phyloP scores from a whole-genome alignment of 225 moss, liverwort and hornwort genomes.

The Asterella californica region DNA sequence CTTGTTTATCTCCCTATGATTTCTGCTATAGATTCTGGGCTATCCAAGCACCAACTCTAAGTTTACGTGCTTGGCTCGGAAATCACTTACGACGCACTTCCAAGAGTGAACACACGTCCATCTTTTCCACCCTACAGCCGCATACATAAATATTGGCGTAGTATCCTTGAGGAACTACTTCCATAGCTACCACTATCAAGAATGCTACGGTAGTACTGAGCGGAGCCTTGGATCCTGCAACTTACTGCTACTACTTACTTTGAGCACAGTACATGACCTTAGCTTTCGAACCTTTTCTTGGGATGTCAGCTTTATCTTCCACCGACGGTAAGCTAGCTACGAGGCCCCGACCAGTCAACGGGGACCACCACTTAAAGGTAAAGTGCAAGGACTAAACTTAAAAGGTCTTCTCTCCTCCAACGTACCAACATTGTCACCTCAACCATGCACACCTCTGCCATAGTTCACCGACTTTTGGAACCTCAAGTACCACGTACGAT shows the following conservation, averaged over 20 bases:
- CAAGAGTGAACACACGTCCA: neutral
- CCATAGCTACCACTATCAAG: neutral
- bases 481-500: neutral
- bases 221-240: neutral
- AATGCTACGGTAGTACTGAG: neutral
- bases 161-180: too few species aligned
- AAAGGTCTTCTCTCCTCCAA: neutral
- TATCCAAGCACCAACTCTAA: too few species aligned
- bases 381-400: neutral
- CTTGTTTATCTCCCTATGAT: too few species aligned
- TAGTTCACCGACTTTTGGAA: neutral
- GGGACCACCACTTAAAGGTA: neutral
- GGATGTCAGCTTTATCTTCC: conserved; percentile 1
- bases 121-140: neutral
- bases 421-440: neutral
- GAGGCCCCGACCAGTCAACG: neutral
- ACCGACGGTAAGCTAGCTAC: neutral
- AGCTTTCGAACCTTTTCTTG: neutral
- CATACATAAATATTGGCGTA: too few species aligned
- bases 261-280: neutral
- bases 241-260: too few species aligned
- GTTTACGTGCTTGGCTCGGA: too few species aligned
- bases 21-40: too few species aligned
- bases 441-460: neutral
- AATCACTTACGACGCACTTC: too few species aligned